Evolutionary conservation across 2,329 filamentous ascomycete species (phyloP).

Genomic region (Truncatella angustata): DNA sequence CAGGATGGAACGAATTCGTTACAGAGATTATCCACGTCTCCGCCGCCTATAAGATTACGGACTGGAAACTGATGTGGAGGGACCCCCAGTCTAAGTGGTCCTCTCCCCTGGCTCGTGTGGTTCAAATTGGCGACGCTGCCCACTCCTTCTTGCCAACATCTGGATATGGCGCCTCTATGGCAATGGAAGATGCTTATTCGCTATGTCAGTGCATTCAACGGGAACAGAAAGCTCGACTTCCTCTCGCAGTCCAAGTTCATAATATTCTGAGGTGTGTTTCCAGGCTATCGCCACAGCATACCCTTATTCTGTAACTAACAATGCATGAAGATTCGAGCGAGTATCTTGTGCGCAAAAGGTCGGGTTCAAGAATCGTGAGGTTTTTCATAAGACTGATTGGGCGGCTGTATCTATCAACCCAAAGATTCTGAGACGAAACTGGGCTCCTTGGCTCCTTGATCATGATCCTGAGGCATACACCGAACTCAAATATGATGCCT

Average conservation of each 20-base stretch:
- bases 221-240: no score
- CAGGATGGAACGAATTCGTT: no score
- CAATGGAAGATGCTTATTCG: slow-evolving; percentile 32
- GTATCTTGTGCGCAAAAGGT: not conserved
- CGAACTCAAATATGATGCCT: no score
- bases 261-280: not conserved
- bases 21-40: no score
- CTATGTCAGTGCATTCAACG: slow-evolving; percentile 22
- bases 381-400: not conserved
- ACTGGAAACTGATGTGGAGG: slow-evolving; percentile 31
- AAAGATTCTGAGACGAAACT: not conserved
- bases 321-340: not conserved
- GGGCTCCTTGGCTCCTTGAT: not conserved
- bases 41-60: slow-evolving; percentile 39
- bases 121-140: slow-evolving; percentile 32
- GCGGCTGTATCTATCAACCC: not conserved
- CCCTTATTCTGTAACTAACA: not conserved
- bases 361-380: not conserved
- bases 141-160: slow-evolving; percentile 33
- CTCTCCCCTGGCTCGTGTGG: slow-evolving; percentile 23
- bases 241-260: not conserved
- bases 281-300: not conserved
- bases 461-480: not conserved
- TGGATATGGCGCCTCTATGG: slow-evolving; percentile 31
- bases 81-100: slow-evolving; percentile 28